Evolutionary conservation across 192 early-diverging fungal genomes (phyloP).

Genomic region (Coemansia erecta): DNA sequence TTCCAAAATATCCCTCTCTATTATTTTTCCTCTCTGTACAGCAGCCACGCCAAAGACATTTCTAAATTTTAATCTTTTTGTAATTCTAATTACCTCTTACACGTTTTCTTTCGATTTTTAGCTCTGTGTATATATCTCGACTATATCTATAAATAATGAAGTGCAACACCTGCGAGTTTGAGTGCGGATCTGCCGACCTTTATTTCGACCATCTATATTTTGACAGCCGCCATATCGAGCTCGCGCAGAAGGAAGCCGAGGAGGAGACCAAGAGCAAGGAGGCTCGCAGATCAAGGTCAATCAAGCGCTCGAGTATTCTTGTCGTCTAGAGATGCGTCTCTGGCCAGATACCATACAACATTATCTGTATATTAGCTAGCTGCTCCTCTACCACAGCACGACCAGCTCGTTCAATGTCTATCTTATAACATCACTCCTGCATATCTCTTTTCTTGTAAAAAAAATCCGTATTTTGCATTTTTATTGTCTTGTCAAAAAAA

Average conservation of each 20-base stretch:
- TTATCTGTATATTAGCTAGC: background rate
- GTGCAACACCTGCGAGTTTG: conserved; percentile 51
- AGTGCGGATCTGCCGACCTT: conserved; percentile 47
- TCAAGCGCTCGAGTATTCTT: conserved; percentile 28
- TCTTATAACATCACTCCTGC: background rate
- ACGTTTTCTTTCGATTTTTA: too few relatives aligned
- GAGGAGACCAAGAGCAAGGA: conserved; percentile 26
- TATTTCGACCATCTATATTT: conserved; percentile 53
- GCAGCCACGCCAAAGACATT: too few relatives aligned
- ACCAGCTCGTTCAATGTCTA: background rate
- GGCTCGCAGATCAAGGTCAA: conserved; percentile 31
- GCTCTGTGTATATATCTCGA: background rate
- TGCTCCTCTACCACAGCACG: background rate
- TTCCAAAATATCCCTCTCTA: too few relatives aligned
- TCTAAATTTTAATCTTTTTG: too few relatives aligned
- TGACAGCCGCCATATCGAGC: conserved; percentile 41
- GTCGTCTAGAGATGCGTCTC: background rate
- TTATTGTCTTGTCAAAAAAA: background rate
- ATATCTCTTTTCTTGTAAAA: conserved; percentile 3
- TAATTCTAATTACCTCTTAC: too few relatives aligned
- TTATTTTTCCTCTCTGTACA: too few relatives aligned
- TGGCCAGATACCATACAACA: background rate
- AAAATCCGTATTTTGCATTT: conserved; percentile 14
- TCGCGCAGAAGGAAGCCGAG: conserved; percentile 34
- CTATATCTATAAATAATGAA: conserved; percentile 24